Evolutionary conservation across 169 alveolate species (phyloP).

Genomic region (Eimeria praecox): DNA sequence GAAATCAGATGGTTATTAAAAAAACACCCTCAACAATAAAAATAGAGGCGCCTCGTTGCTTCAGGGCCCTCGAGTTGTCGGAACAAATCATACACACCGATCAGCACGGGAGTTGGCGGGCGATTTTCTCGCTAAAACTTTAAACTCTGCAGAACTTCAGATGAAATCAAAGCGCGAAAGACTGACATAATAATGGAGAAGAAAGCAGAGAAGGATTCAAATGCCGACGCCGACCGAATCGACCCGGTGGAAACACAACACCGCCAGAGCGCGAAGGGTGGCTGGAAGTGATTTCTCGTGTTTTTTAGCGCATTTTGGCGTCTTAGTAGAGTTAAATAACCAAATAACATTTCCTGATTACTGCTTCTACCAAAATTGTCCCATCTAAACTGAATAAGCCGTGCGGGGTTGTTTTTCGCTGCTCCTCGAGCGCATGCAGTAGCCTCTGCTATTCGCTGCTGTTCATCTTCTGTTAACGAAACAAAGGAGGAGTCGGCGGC

Average conservation of each 20-base stretch:
- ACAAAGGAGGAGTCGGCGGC: not conserved
- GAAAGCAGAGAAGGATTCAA: not conserved
- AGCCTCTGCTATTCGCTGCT: not conserved
- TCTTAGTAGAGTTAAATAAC: not conserved
- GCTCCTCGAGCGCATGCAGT: slow-evolving; percentile 18
- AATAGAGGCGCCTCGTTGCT: too few relatives aligned
- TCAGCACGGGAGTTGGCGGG: not conserved
- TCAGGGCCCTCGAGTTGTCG: too few relatives aligned
- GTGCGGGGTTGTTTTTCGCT: not conserved
- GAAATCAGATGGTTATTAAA: not conserved
- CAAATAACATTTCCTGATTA: not conserved
- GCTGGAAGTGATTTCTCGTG: not conserved
- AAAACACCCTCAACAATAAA: not conserved
- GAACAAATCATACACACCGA: not conserved
- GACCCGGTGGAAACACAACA: slow-evolving; percentile 20
- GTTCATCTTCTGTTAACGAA: not conserved
- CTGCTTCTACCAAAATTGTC: not conserved
- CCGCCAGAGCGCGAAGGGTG: not conserved
- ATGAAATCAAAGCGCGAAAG: not conserved
- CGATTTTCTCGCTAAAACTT: not conserved
- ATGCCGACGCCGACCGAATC: not conserved
- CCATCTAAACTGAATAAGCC: not conserved
- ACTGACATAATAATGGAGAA: not conserved
- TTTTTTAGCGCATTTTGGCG: not conserved
- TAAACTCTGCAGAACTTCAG: not conserved